These are phyloP conservation scores for Aristolochia contorta DNA, from an alignment of 164 flowering plant species.

Conservation along the genomic window DNA sequence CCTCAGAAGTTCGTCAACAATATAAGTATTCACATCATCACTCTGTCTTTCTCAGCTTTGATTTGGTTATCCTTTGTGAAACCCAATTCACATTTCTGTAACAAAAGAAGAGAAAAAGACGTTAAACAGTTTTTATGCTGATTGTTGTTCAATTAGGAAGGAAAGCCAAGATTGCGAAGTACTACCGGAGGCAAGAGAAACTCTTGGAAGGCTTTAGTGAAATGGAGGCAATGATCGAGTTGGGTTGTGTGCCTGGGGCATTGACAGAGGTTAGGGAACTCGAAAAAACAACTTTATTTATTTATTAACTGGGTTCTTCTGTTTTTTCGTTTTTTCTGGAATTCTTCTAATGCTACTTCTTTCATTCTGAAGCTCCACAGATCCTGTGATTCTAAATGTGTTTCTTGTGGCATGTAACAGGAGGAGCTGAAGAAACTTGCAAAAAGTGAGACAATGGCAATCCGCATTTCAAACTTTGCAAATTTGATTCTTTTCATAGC, in stretches of 20 bases:
- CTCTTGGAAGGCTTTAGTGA: slow-evolving; percentile 79
- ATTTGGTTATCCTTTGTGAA: neutral
- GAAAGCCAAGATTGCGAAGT: slow-evolving; percentile 53
- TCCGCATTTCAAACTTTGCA: slow-evolving; percentile 46
- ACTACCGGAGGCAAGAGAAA: slow-evolving; percentile 75
- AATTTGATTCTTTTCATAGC: slow-evolving; percentile 63
- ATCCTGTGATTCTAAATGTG: no score
- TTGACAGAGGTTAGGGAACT: slow-evolving; percentile 48
- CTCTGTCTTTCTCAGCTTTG: neutral
- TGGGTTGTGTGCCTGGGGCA: slow-evolving; percentile 42
- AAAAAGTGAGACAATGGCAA: slow-evolving; percentile 49
- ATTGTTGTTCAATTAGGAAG: slow-evolving; percentile 24
- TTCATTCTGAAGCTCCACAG: no score
- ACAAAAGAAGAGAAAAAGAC: neutral
- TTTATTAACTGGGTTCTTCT: neutral
- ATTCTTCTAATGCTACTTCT: no score
- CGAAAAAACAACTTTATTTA: no score
- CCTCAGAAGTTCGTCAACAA: slow-evolving; percentile 3
- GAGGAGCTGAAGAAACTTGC: slow-evolving; percentile 66
- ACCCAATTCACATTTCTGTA: neutral
- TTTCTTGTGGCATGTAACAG: slow-evolving; percentile 16
- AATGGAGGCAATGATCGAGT: slow-evolving; percentile 54
- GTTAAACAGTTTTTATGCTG: neutral
- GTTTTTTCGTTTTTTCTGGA: no score
- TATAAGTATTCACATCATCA: slow-evolving; percentile 2